Evolutionary conservation across 2,329 filamentous ascomycete species (phyloP).

Genomic region (Trichoderma sp.): DNA sequence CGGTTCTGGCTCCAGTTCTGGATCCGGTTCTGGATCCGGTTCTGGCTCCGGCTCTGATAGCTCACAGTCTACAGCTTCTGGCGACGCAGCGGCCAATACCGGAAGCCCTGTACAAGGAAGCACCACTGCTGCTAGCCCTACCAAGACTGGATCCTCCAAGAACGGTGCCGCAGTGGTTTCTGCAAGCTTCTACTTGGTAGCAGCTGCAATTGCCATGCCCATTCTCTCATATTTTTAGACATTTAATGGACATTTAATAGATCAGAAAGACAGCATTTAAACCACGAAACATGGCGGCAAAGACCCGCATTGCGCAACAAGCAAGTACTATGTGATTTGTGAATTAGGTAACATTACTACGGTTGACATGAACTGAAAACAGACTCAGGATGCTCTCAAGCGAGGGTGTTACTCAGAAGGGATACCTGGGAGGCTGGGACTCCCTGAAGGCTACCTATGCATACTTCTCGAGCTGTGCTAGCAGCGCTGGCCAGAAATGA

Average conservation of each 20-base stretch:
- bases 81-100: neutral
- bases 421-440: too few species aligned
- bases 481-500: neutral
- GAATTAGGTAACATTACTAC: neutral
- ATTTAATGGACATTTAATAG: neutral
- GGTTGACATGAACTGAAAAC: neutral
- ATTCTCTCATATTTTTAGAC: neutral
- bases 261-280: neutral
- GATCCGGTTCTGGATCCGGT: neutral
- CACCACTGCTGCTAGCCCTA: neutral
- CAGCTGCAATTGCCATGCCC: neutral
- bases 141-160: conserved; percentile 12
- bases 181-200: conserved; percentile 2
- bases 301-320: neutral
- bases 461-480: neutral
- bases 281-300: neutral
- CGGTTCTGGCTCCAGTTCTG: neutral
- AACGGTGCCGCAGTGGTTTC: neutral
- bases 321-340: neutral
- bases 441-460: neutral
- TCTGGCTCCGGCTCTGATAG: neutral
- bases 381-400: neutral
- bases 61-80: neutral
- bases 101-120: neutral
- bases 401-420: too few species aligned